Base-by-base conservation (phyloP, 2,329 filamentous ascomycete species). In the Reticulascus tulasneorum region DNA sequence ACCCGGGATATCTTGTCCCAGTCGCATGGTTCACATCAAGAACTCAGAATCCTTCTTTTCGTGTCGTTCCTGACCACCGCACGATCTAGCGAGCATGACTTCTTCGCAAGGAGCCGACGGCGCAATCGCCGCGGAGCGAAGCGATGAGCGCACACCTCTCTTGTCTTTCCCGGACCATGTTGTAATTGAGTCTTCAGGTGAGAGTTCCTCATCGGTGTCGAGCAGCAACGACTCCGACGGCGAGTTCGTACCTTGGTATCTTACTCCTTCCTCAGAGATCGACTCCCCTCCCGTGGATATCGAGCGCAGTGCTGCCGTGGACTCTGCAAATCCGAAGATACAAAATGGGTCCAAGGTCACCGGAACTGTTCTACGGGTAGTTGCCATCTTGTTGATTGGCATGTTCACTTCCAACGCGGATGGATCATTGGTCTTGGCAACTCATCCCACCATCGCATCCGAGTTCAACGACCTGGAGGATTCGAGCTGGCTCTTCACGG, bases 331-430 rank as follows among this genome's bases (percentile, higher is more conserved):
- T 25, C 20, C 16, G 17, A 32, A 33, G 16, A 13, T 20, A 4
- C 18, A 23, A 11, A 23, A 16, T 9, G 7, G 20, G 12, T 20
- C 22, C 15, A 29, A 19, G 7, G 31, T 29, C n/a, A 27, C 31
- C 9, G 25, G 21, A 16, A 28, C 32, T 10, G 47, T 51, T 5
- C n/a, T 50, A 17, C 42, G 46, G 40, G 47, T 49, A 5, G 41
- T 56, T 1, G 45, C 49, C 20, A 49, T 52, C 4, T 31, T 53
- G 25, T 33, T 53, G 7, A 18, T 53, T 9, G 57, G 57, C 9
- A 76, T 82, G 11, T 85, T 87, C 46, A 73, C 84, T 10, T 73
- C 75, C 7, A 79, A 81, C 36, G 73, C 75, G 12, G 84, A 88
- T 49, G 60, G 64, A 0, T 81, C 78, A 2, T 61, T 87, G 0